These are phyloP conservation scores for Herpotrichia juniperi DNA, from an alignment of 2,329 filamentous ascomycete genomes.

Conservation along the genomic window DNA sequence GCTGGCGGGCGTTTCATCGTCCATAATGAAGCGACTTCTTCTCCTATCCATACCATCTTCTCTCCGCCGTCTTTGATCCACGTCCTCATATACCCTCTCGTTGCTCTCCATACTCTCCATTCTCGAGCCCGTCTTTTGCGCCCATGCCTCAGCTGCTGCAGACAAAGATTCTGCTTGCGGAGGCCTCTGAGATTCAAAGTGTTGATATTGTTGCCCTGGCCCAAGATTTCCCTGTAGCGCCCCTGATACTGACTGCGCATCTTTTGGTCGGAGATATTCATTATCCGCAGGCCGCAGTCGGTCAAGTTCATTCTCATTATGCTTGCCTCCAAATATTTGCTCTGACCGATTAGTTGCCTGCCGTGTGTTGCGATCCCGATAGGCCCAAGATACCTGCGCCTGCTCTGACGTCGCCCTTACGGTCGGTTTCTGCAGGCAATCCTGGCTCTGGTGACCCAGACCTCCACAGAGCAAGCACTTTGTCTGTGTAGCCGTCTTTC, in stretches of 20 bases:
- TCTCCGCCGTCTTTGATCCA: constrained; percentile 25
- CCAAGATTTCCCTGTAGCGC: neutral
- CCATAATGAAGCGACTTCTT: constrained; percentile 31
- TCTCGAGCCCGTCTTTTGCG: constrained; percentile 20
- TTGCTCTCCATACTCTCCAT: constrained; percentile 17
- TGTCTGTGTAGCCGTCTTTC: constrained; percentile 24
- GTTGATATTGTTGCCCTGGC: neutral
- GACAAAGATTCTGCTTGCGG: constrained; percentile 16
- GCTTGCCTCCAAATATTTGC: no score
- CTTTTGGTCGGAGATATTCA: no score
- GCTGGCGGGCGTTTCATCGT: constrained; percentile 25
- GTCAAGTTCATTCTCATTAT: no score
- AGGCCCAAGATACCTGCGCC: neutral
- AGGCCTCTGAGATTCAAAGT: neutral
- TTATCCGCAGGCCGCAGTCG: no score
- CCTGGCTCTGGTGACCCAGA: constrained; percentile 26
- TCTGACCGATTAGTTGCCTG: no score
- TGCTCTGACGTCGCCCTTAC: constrained; percentile 22
- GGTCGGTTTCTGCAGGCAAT: constrained; percentile 32
- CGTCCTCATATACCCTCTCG: constrained; percentile 14
- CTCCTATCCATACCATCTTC: constrained; percentile 26
- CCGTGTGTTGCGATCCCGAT: no score
- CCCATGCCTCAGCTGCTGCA: constrained; percentile 36
- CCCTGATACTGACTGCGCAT: no score
- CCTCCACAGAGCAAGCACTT: constrained; percentile 40